Base-by-base conservation (phyloP, 106 monocot species). In the Allium sativum region DNA sequence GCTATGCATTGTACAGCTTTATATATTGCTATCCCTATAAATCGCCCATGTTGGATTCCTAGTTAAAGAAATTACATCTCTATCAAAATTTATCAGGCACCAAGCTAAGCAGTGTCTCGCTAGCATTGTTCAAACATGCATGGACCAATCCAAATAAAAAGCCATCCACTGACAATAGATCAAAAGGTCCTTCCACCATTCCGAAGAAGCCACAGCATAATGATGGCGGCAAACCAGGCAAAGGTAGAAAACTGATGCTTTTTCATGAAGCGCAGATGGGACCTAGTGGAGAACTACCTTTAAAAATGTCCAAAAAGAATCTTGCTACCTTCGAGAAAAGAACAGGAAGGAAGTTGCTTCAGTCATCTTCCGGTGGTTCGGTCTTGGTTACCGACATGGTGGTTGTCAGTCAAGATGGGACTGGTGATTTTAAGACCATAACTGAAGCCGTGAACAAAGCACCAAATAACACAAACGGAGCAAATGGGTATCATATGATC, bases 391-490 rank as follows among this genome's bases (percentile, higher is more conserved):
- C 11, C 3, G 48, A 50, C 11, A 15, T 50, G 11, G 48, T 50
- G 48, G 48, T 50, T 11, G 48, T 50, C 13, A 50, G 48, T 15
- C 48, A 50, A 50, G 48, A 50, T 6, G 48, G 48, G 48, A 12
- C 48, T 15, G 15, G 48, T 15, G 48, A 50, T 15, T 50, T 50
- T 50, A 50, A 50, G 13, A 50, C 48, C 15, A 50, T 5, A 12
- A 45, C 47, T 1, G 76, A 68, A 21, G 86, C 86, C 1, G 69
- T 86, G 8, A 48, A 16, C 5, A 56, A 15, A 15, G 48, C 15
- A 1, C 11, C 48, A 2, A 50, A 50, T 15, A 50, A 50, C 15
- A 50, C 48, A 50, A 50, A 50, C 48, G 31, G 31, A 31, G 31
- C 31, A 31, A 31, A 31, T 31, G 31, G 31, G 2, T 31, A 31